Percentiles rank a stretch among this genome's conserved stretches.
phyloP scores from a whole-genome alignment of 2,329 filamentous ascomycete genomes.

The Penicillium sp. region DNA sequence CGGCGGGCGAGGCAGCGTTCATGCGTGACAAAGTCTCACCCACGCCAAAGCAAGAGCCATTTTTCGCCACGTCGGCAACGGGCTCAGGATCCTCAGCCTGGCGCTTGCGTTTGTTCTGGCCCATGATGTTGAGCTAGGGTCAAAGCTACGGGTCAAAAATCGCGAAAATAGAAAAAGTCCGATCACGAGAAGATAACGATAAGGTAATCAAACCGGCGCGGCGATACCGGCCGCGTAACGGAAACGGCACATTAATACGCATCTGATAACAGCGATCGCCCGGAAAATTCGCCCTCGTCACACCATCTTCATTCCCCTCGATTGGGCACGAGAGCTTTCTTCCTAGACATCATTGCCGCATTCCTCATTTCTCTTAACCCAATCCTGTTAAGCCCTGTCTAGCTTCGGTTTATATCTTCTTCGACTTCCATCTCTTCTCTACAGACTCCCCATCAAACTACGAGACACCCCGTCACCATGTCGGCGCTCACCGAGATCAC shows the following conservation, averaged over 20 bases:
- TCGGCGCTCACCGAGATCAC: slow-evolving; percentile 75
- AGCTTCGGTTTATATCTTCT: not conserved
- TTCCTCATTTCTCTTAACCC: too few relatives aligned
- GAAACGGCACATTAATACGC: not conserved
- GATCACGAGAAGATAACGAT: slow-evolving; percentile 22
- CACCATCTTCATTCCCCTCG: slow-evolving; percentile 23
- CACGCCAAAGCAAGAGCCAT: slow-evolving; percentile 31
- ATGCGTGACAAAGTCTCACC: slow-evolving; percentile 34
- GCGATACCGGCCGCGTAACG: not conserved
- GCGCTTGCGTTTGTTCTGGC: slow-evolving; percentile 36
- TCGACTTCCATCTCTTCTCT: not conserved
- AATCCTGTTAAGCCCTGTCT: not conserved
- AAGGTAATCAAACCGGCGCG: not conserved
- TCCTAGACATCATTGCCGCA: not conserved
- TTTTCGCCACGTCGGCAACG: slow-evolving; percentile 12
- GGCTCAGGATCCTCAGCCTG: slow-evolving; percentile 25
- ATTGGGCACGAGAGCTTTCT: not conserved
- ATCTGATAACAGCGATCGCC: slow-evolving; percentile 33
- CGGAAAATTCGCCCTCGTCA: slow-evolving; percentile 24
- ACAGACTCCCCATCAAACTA: slow-evolving; percentile 2
- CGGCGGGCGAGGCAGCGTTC: slow-evolving; percentile 18
- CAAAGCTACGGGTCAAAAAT: not conserved
- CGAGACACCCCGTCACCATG: slow-evolving; percentile 50
- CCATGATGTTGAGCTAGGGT: not conserved
- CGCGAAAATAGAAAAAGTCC: slow-evolving; percentile 4